phyloP scores from a whole-genome alignment of 2,329 filamentous ascomycete genomes.

The Colletotrichum eremochloae region DNA sequence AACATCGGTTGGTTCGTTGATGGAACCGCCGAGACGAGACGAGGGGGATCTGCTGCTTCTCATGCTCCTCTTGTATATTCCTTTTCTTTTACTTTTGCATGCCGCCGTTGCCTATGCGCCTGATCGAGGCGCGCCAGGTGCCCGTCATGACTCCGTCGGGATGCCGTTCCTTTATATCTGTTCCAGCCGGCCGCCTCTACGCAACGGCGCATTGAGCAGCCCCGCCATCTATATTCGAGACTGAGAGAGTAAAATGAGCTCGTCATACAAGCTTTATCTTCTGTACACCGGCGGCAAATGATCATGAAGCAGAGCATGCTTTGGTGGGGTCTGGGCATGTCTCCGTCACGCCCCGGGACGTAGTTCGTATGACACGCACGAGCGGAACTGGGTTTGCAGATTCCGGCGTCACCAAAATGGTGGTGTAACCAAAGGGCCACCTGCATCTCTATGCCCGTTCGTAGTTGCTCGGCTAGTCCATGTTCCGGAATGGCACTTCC shows the following conservation, averaged over 20 bases:
- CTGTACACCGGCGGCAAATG: conserved; percentile 31
- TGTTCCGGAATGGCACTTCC: neutral
- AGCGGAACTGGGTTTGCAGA: neutral
- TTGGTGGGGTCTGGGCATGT: conserved; percentile 1
- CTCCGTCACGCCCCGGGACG: conserved; percentile 19
- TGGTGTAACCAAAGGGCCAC: conserved; percentile 4
- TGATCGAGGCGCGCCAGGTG: neutral
- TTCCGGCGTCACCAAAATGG: neutral
- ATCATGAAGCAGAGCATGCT: conserved; percentile 16
- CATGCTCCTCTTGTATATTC: conserved; percentile 20
- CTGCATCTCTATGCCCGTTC: conserved; percentile 9
- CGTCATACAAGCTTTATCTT: neutral
- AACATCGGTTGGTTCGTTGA: conserved; percentile 17
- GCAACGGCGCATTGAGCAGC: conserved; percentile 15
- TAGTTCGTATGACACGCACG: conserved; percentile 16
- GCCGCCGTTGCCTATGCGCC: conserved; percentile 13
- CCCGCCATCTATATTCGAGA: neutral
- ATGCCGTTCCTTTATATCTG: conserved; percentile 25
- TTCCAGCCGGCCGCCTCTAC: conserved; percentile 12
- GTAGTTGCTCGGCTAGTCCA: neutral
- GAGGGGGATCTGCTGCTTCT: conserved; percentile 10
- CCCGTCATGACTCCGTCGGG: conserved; percentile 23
- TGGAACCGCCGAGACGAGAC: conserved; percentile 12
- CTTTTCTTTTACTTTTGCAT: conserved; percentile 27
- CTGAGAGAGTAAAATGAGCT: conserved; percentile 1